Evolutionary conservation across 345 rosid genomes (phyloP), one percentile per base, ranked within the genome.

Genomic region (Syzygium aqueum): DNA sequence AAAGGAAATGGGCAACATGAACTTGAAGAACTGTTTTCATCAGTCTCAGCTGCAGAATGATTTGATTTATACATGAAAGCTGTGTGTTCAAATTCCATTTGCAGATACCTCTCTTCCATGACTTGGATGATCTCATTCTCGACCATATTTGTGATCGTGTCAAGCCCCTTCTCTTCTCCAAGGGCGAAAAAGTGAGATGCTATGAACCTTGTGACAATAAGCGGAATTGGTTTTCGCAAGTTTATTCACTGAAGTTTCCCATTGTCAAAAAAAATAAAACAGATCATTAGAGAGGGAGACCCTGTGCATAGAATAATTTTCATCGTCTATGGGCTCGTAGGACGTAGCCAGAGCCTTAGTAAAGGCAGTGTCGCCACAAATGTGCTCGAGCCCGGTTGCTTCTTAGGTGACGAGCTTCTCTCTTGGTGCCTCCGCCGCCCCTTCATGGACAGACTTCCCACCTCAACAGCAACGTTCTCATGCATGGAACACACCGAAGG

Each of bases 261-360:
- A n/a, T n/a, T 61, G 73, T 61, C 73, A 15, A 61, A 61, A 61
- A 61, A 28, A n/a, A 61, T 12, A 61, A n/a, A 61, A 86, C 89
- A 94, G 95, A 89, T 93, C 54, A 91, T 92, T 37, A 93, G 94
- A 89, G 95, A 95, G 89, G 95, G 97, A 25, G 95, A 95, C 23
- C 95, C 95, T 2, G 97, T 93, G 63, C 90, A 87, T 53, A 88
- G 92, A 61, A 94, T 95, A 93, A 78, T 92, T 30, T 95, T 95
- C 85, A 87, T 94, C 4, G 90, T 94, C 51, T 91, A 88, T 0
- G 97, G 97, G 40, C 87, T 91, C 2, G 88, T 93, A 27, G 89
- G 87, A 51, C 90, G 95, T 7, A 89, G 51, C 89, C 97, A 94
- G 88, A 88, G 88, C 88, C 93, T 95, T 7, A 91, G 93, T 89